Evolutionary conservation across 2,329 filamentous ascomycete genomes (phyloP), one percentile per base, ranked within the genome.

Genomic region (Drechslera avenae): DNA sequence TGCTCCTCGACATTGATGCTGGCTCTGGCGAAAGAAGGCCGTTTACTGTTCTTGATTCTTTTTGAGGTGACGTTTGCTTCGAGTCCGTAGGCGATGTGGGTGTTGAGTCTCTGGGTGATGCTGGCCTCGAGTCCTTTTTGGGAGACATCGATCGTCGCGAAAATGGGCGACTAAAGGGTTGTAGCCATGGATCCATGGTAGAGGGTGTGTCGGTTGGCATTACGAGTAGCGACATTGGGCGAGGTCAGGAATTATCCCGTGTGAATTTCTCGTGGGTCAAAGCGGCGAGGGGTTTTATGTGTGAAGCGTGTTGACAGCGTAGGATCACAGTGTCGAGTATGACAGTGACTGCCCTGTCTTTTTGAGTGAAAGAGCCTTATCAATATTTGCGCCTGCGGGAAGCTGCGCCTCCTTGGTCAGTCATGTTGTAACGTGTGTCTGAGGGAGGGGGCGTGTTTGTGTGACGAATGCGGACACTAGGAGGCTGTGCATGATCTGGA

Each of bases 171-270:
- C 59, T 54, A 2, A 63, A 65, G 30, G 56, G 58, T 34, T 63
- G 59, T n/a, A 58, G 63, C 23, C 63, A 47, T 40, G 60, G 52
- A 17, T 66, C 58, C 46, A 59, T 59, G 39, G 56, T 46, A 5
- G 63, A 53, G 13, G 63, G 57, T 6, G 58, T 39, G 36, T 60
- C 46, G 31, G 63, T 58, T 39, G 62, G 53, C 63, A 69, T 67
- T 47, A 66, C 45, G 41, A 69, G 50, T 7, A 67, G 53, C 41
- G 60, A 67, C 64, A 67, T 68, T 26, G 48, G 52, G 40, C 30
- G 41, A 21, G 30, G 2, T 4, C 28, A 17, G 37, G 19, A 43
- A 42, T 26, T 30, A 12, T 10, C 36, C 35, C 14, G 26, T 21
- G n/a, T 28, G 18, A 30, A 18, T 36, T 28, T 10, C 17, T 28